phyloP scores from a whole-genome alignment of 768 basidiomycete genomes.

The Termitomyces sp. region DNA sequence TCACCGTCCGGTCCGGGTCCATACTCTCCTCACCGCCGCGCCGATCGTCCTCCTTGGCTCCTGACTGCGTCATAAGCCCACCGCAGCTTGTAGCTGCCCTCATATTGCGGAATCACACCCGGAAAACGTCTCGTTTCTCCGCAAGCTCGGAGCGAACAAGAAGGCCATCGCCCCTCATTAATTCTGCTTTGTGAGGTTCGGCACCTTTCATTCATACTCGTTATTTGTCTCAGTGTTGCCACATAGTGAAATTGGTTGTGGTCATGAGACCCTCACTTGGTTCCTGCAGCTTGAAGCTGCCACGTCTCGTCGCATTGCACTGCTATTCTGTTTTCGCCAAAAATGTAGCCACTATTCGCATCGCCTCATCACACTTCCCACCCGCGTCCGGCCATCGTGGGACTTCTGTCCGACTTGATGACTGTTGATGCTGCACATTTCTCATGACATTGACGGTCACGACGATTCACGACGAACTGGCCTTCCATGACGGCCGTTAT shows the following conservation, averaged over 20 bases:
- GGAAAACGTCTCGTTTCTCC: conserved; percentile 4
- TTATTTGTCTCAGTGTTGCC: background rate
- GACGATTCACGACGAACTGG: conserved; percentile 1
- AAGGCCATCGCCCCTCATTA: conserved; percentile 12
- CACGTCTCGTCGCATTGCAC: conserved; percentile 7
- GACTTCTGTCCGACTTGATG: background rate
- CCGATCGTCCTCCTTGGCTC: background rate
- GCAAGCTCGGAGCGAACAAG: conserved; percentile 5
- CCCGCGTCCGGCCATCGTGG: background rate
- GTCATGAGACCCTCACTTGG: background rate
- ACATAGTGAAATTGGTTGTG: background rate
- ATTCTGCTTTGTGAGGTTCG: conserved; percentile 9
- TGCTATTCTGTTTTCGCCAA: conserved; percentile 9
- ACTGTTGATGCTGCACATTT: background rate
- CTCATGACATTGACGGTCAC: conserved; percentile 9
- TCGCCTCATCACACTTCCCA: background rate
- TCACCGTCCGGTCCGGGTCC: background rate
- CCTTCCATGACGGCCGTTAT: background rate
- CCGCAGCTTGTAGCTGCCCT: conserved; percentile 14
- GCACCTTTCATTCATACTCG: background rate
- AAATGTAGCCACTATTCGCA: conserved; percentile 10
- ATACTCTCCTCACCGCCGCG: conserved; percentile 6
- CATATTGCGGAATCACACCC: conserved; percentile 11
- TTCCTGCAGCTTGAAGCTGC: conserved; percentile 5
- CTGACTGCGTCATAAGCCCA: conserved; percentile 4